These are phyloP conservation scores for Psidium guajava DNA, from an alignment of 345 rosid species.

Conservation along the genomic window DNA sequence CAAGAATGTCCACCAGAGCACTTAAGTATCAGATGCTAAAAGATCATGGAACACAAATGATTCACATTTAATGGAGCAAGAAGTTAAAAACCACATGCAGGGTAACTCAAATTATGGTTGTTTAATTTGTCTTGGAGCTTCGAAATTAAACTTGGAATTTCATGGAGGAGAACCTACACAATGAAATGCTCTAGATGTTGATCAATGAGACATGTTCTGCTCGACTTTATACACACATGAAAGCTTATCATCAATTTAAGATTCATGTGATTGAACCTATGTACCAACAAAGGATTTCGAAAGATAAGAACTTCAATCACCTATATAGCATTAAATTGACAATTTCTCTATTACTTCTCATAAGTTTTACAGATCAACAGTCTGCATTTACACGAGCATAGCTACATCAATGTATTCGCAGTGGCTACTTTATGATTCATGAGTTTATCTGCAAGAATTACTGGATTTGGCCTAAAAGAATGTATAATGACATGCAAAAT, in stretches of 20 bases:
- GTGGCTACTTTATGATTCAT: background rate
- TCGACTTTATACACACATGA: background rate
- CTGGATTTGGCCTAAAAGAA: background rate
- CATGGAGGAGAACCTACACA: background rate
- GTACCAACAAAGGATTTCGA: background rate
- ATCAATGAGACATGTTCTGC: background rate
- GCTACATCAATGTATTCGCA: background rate
- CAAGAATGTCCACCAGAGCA: accelerated
- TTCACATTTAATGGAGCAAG: background rate
- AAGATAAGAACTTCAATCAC: background rate
- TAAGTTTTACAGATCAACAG: background rate
- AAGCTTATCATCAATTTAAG: background rate
- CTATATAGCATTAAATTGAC: background rate
- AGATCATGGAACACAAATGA: background rate
- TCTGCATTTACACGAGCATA: accelerated
- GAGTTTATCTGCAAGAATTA: background rate
- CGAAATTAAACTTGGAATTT: background rate
- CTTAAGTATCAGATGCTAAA: background rate
- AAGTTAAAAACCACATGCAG: background rate
- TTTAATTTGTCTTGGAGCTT: background rate
- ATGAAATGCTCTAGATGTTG: background rate
- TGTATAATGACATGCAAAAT: background rate
- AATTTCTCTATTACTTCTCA: background rate
- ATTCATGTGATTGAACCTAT: background rate
- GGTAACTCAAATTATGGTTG: background rate